Conservation (phyloP, 2,329 filamentous ascomycete species). For the Epicoccum sorghinum region DNA sequence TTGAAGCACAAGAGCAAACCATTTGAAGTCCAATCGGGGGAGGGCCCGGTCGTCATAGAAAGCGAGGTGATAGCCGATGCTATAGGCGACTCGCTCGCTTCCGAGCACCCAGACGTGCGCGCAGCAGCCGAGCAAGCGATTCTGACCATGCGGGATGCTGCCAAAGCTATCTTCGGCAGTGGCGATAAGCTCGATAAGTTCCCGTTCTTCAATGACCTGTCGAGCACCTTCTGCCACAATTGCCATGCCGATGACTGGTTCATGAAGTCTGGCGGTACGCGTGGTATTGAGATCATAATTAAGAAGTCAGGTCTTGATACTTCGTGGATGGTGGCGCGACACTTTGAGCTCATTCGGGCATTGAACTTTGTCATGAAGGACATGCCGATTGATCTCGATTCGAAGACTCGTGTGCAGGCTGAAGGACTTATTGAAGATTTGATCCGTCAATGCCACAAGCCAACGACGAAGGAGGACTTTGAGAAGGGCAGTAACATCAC, state of each 20-base stretch:
- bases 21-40: constrained; percentile 85
- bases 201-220: constrained; percentile 83
- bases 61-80: constrained; percentile 87
- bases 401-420: constrained; percentile 82
- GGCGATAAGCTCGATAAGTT: constrained; percentile 74
- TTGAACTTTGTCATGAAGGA: constrained; percentile 98
- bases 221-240: constrained; percentile 86
- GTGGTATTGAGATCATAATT: constrained; percentile 87
- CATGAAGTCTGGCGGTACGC: constrained; percentile 88
- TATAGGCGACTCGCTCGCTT: constrained; percentile 86
- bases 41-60: constrained; percentile 86
- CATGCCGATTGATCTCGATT: constrained; percentile 91
- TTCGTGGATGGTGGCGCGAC: constrained; percentile 79
- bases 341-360: constrained; percentile 87
- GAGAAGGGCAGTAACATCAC: constrained; percentile 70
- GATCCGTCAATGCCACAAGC: constrained; percentile 77
- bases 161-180: constrained; percentile 78
- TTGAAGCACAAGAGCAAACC: constrained; percentile 76
- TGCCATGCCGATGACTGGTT: constrained; percentile 99
- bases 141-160: constrained; percentile 76
- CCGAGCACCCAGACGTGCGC: constrained; percentile 78
- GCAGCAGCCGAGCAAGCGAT: constrained; percentile 83
- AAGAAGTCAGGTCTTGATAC: constrained; percentile 86
- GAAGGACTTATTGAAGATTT: constrained; percentile 83
- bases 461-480: constrained; percentile 79